Base-by-base conservation (phyloP, 2,329 filamentous ascomycete genomes). In the Leptographium galeiforme region DNA sequence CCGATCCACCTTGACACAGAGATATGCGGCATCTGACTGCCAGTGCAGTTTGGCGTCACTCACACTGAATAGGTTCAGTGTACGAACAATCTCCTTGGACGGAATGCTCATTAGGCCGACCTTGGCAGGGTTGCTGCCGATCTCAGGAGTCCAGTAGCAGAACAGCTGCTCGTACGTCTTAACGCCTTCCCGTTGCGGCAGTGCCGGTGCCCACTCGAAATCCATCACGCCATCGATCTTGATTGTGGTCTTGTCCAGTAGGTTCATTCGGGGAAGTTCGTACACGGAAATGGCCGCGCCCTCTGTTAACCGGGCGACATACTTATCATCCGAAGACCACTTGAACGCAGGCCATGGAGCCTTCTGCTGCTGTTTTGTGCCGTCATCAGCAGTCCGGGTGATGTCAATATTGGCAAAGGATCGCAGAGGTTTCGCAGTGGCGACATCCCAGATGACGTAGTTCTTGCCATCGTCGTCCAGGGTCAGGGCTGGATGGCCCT, bases 331-430 rank as follows among this genome's bases (percentile, higher is more conserved):
- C 4, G 93, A 77, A 34, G 93, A 97, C 93, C 93, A 98, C 75
- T 98, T 98, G 82, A 98, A 98, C 2, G 91, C 90, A 30, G 93
- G 93, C 93, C 93, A 98, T 65, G 93, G 87, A 62, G 94, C 82
- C 79, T 96, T 96, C 70, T 89, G 88, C 13, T 71, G 70, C 45
- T 70, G 69, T 77, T 95, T 94, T 19, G 80, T 78, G 56, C 81
- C 75, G 40, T 83, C 79, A 40, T 75, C 75, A 50, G 69, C 70
- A 49, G 79, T 78, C 34, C 87, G 81, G 14, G 34, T 10, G 2
- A 87, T 72, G 61, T 98, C 93, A 58, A 95, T 79, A 61, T 91
- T 95, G 58, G 88, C 83, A 66, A 98, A 98, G 0, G 93, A 97
- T 58, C 93, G 87, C 50, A 98, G 78, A 54, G 91, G 89, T 68